Conservation (phyloP, 2,329 filamentous ascomycete species). For the Daldinia sp. region DNA sequence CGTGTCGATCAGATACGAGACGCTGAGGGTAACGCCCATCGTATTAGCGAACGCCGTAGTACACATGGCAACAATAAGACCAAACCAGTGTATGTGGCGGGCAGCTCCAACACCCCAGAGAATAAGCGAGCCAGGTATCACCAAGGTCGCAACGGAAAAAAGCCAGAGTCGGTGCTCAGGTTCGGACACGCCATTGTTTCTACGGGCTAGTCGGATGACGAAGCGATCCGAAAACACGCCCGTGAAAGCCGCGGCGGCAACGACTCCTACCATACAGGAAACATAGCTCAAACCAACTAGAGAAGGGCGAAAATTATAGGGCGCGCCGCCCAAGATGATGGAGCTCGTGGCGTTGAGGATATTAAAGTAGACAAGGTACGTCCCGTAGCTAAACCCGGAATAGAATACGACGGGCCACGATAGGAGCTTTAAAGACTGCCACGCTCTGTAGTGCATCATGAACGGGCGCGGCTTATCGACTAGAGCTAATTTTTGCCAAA, state of each 20-base stretch:
- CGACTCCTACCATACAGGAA: slow-evolving; percentile 49
- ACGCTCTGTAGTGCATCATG: slow-evolving; percentile 50
- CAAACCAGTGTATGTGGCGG: slow-evolving; percentile 53
- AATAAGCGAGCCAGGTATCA: slow-evolving; percentile 41
- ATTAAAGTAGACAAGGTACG: slow-evolving; percentile 54
- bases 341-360: slow-evolving; percentile 55
- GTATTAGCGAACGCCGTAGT: slow-evolving; percentile 47
- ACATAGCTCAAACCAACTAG: slow-evolving; percentile 52
- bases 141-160: slow-evolving; percentile 45
- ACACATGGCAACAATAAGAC: slow-evolving; percentile 52
- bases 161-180: slow-evolving; percentile 55
- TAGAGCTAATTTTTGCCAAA: slow-evolving; percentile 53
- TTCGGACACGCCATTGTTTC: slow-evolving; percentile 53
- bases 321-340: slow-evolving; percentile 49
- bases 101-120: slow-evolving; percentile 48
- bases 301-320: slow-evolving; percentile 51
- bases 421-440: slow-evolving; percentile 50
- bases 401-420: slow-evolving; percentile 55
- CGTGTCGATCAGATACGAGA: slow-evolving; percentile 53
- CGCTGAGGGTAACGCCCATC: slow-evolving; percentile 49
- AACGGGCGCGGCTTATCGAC: slow-evolving; percentile 53
- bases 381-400: slow-evolving; percentile 53
- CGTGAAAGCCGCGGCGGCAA: slow-evolving; percentile 41
- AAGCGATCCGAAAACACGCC: slow-evolving; percentile 51
- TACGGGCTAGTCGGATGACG: slow-evolving; percentile 50